Conservation (phyloP, 305 asterid genomes). For the Solanum hybrid region DNA sequence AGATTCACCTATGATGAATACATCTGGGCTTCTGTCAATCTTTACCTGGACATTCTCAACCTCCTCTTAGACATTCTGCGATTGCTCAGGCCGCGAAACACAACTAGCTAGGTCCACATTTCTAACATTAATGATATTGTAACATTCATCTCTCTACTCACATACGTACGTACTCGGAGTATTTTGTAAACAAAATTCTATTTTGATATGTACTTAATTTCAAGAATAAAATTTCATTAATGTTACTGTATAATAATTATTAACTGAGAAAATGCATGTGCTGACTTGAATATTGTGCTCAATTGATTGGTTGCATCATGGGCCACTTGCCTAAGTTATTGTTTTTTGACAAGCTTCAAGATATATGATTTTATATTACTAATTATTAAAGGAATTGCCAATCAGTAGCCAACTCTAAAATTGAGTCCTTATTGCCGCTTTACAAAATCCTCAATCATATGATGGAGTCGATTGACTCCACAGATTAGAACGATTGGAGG, state of each 20-base stretch:
- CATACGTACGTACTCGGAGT: background rate
- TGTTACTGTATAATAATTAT: background rate
- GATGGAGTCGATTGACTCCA: background rate
- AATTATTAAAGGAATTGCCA: background rate
- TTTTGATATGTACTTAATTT: background rate
- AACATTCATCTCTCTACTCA: background rate
- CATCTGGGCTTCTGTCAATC: conserved; percentile 30
- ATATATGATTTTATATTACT: too few species aligned
- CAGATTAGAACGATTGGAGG: background rate
- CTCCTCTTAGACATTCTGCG: conserved; percentile 5
- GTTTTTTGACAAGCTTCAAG: too few species aligned
- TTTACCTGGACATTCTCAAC: conserved; percentile 29
- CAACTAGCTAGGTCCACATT: background rate
- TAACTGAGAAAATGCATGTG: background rate
- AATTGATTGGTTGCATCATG: background rate
- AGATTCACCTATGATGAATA: conserved; percentile 18
- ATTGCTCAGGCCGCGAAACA: background rate
- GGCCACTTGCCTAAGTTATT: background rate
- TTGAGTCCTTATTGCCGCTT: background rate
- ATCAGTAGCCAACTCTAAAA: background rate
- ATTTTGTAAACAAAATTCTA: background rate
- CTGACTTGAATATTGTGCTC: background rate
- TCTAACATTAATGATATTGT: too few species aligned
- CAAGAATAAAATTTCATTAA: background rate
- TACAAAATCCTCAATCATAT: background rate